These are phyloP conservation scores for Arthrobotrys musiformis DNA, from an alignment of 2,329 filamentous ascomycete genomes.

Conservation along the genomic window DNA sequence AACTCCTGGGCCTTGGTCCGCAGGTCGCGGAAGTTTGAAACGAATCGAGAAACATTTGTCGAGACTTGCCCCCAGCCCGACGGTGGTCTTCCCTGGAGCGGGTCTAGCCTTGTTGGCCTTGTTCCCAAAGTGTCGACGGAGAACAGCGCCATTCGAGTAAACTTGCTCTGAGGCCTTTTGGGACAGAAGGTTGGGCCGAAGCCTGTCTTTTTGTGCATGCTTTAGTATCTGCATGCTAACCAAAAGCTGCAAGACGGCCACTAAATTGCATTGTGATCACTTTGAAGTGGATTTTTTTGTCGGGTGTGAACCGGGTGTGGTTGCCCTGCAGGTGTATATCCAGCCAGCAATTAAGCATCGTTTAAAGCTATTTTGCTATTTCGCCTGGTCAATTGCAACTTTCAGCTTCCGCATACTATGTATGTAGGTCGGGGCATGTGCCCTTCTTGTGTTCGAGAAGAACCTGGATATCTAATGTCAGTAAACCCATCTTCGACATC, in stretches of 20 bases:
- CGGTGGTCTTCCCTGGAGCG: conserved; percentile 2
- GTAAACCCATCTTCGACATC: too few species aligned
- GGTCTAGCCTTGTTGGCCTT: not conserved
- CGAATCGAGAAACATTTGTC: conserved; percentile 42
- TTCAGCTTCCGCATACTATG: too few species aligned
- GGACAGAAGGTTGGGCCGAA: conserved; percentile 30
- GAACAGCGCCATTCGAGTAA: conserved; percentile 28
- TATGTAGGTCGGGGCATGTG: too few species aligned
- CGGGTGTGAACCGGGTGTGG: not conserved
- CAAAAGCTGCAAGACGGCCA: not conserved
- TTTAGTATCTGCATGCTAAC: not conserved
- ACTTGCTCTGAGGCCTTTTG: conserved; percentile 22
- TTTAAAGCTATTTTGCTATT: too few species aligned
- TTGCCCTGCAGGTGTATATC: not conserved
- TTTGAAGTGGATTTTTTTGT: not conserved
- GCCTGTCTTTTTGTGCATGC: too few species aligned
- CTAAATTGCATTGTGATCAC: not conserved
- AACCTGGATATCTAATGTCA: too few species aligned
- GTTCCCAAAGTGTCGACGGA: conserved; percentile 30
- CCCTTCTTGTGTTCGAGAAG: too few species aligned
- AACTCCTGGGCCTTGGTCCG: not conserved
- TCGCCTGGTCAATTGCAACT: too few species aligned
- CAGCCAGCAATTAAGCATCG: too few species aligned
- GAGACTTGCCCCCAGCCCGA: not conserved
- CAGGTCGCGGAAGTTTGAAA: conserved; percentile 32